Percentiles rank a stretch among this genome's conserved stretches.
Evolutionary conservation across 805 yeast genomes (phyloP).

Genomic region (Yamadazyma sp.): DNA sequence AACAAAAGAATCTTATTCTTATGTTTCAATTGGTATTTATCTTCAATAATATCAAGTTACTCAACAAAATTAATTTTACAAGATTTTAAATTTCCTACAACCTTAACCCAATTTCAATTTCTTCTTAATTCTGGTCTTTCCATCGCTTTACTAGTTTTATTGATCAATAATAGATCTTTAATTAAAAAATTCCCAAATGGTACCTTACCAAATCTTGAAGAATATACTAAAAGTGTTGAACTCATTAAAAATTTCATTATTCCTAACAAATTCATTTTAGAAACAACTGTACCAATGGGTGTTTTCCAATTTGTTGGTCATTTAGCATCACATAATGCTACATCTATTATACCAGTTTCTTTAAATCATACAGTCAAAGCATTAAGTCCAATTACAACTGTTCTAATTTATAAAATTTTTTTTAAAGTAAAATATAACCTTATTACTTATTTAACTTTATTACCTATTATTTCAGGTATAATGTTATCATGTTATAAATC

Average conservation of each 20-base stretch:
- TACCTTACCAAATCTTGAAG: slow-evolving; percentile 40
- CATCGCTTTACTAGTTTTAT: slow-evolving; percentile 21
- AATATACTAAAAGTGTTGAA: too few relatives aligned
- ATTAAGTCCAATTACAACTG: slow-evolving; percentile 85
- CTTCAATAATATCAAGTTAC: slow-evolving; percentile 78
- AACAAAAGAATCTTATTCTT: slow-evolving; percentile 20
- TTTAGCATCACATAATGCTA: slow-evolving; percentile 87
- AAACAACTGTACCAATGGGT: slow-evolving; percentile 90
- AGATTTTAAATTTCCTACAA: slow-evolving; percentile 75
- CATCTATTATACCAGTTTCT: slow-evolving; percentile 88
- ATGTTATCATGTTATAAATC: slow-evolving; percentile 61
- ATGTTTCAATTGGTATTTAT: slow-evolving; percentile 76
- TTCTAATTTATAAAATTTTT: slow-evolving; percentile 64
- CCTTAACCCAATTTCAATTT: slow-evolving; percentile 86
- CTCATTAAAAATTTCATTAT: slow-evolving; percentile 42
- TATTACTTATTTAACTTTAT: slow-evolving; percentile 72
- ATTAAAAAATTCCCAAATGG: slow-evolving; percentile 40
- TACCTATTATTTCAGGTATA: slow-evolving; percentile 81
- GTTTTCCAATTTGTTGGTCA: slow-evolving; percentile 91
- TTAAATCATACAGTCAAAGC: slow-evolving; percentile 94
- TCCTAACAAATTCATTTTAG: slow-evolving; percentile 52
- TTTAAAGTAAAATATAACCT: slow-evolving; percentile 56
- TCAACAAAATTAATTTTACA: slow-evolving; percentile 74
- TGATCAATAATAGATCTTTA: slow-evolving; percentile 2
- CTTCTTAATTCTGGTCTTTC: slow-evolving; percentile 66